Evolutionary conservation across 257 asterid genomes (phyloP).

Genomic region (Jacaranda copaia): DNA sequence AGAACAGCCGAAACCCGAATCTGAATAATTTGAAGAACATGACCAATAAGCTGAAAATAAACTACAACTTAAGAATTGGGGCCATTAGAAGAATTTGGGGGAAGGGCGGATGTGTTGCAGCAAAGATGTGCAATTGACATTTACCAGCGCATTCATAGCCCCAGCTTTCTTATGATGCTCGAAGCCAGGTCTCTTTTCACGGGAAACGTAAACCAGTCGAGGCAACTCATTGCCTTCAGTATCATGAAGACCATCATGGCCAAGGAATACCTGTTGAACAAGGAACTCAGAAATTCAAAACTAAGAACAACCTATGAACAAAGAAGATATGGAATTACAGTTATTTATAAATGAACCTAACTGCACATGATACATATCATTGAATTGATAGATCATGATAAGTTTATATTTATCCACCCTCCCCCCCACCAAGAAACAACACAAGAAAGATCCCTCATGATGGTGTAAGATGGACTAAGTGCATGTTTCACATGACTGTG

Average conservation of each 20-base stretch:
- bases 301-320: not conserved
- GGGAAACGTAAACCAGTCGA: constrained; percentile 81
- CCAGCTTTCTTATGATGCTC: constrained; percentile 97
- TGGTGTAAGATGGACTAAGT: not conserved
- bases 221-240: constrained; percentile 76
- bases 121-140: not conserved
- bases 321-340: not conserved
- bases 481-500: not conserved
- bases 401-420: not conserved
- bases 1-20: constrained; percentile 93
- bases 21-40: constrained; percentile 41
- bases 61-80: not conserved
- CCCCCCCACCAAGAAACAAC: not conserved
- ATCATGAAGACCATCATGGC: constrained; percentile 72
- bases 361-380: not conserved
- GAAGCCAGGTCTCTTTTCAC: constrained; percentile 94
- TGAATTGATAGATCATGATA: not conserved
- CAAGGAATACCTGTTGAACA: constrained; percentile 75
- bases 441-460: not conserved
- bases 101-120: not conserved
- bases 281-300: constrained; percentile 27
- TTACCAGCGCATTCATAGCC: constrained; percentile 94
- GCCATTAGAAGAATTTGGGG: not conserved
- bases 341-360: not conserved
- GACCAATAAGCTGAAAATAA: constrained; percentile 10